Percentiles rank a stretch among this genome's conserved stretches.
phyloP scores from a whole-genome alignment of 2,329 filamentous ascomycete species.

The Amylocarpus encephaloides region DNA sequence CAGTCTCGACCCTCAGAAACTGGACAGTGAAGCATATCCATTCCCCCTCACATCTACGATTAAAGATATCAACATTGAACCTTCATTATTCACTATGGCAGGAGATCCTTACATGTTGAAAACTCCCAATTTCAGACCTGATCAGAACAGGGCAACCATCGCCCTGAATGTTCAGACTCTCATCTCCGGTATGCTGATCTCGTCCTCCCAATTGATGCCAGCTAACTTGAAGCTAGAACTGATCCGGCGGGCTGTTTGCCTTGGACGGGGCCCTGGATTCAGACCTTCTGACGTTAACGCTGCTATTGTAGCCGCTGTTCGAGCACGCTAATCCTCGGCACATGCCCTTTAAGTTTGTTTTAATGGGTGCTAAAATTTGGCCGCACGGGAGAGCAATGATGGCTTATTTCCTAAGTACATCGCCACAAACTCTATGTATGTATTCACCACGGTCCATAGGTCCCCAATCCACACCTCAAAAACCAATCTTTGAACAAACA shows the following conservation, averaged over 20 bases:
- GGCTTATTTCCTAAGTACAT: too few relatives aligned
- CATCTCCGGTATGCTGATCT: constrained; percentile 27
- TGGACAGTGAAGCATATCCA: constrained; percentile 15
- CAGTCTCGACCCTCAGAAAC: constrained; percentile 10
- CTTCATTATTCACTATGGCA: constrained; percentile 15
- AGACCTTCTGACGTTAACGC: constrained; percentile 29
- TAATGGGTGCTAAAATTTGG: too few relatives aligned
- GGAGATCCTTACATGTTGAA: neutral
- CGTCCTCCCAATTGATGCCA: neutral
- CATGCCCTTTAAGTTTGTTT: neutral
- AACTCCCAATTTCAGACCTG: neutral
- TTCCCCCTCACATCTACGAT: constrained; percentile 13
- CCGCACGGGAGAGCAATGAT: too few relatives aligned
- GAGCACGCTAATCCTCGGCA: neutral
- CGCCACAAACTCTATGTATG: too few relatives aligned
- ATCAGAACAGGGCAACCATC: constrained; percentile 17
- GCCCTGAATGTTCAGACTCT: constrained; percentile 30
- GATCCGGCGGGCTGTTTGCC: constrained; percentile 23
- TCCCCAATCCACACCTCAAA: too few relatives aligned
- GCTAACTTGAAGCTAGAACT: constrained; percentile 23
- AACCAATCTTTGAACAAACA: too few relatives aligned
- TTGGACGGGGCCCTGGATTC: constrained; percentile 30
- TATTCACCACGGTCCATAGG: too few relatives aligned
- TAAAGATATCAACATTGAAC: constrained; percentile 16
- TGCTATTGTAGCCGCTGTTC: constrained; percentile 26